Evolutionary conservation across 2,329 filamentous ascomycete species (phyloP).

Genomic region (Hypoxylon sp.): DNA sequence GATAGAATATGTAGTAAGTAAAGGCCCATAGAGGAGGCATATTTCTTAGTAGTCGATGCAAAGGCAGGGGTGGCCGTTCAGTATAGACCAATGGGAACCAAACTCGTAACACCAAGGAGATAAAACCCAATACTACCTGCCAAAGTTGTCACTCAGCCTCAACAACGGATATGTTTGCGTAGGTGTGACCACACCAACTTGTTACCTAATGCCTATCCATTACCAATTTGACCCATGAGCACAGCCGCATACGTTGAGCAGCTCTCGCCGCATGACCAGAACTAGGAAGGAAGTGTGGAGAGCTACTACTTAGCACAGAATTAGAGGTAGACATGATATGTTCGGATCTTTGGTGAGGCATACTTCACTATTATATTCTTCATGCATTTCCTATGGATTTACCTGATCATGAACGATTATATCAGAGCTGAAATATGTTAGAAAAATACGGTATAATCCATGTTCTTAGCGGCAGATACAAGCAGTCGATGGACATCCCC

Average conservation of each 20-base stretch:
- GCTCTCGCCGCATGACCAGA: slow-evolving; percentile 17
- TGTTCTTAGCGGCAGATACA: neutral
- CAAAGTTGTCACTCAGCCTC: slow-evolving; percentile 47
- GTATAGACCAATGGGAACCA: slow-evolving; percentile 32
- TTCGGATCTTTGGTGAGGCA: neutral
- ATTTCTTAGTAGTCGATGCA: slow-evolving; percentile 35
- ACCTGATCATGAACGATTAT: neutral
- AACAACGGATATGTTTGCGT: slow-evolving; percentile 21
- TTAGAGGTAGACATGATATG: neutral
- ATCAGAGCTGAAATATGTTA: neutral
- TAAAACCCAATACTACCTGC: slow-evolving; percentile 46
- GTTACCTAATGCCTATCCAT: slow-evolving; percentile 36
- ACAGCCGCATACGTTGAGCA: slow-evolving; percentile 31
- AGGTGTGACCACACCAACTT: slow-evolving; percentile 18
- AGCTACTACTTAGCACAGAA: neutral
- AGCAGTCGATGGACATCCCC: neutral
- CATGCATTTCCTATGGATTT: neutral
- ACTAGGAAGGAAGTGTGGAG: slow-evolving; percentile 13
- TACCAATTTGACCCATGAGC: slow-evolving; percentile 24
- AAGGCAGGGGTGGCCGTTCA: slow-evolving; percentile 23
- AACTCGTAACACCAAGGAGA: slow-evolving; percentile 33
- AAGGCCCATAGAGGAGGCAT: slow-evolving; percentile 29
- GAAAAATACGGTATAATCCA: neutral
- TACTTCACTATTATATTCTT: slow-evolving; percentile 16
- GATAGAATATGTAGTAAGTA: slow-evolving; percentile 44